Base-by-base conservation (phyloP, 2,329 filamentous ascomycete species). In the Westerdykella aurantiaca region DNA sequence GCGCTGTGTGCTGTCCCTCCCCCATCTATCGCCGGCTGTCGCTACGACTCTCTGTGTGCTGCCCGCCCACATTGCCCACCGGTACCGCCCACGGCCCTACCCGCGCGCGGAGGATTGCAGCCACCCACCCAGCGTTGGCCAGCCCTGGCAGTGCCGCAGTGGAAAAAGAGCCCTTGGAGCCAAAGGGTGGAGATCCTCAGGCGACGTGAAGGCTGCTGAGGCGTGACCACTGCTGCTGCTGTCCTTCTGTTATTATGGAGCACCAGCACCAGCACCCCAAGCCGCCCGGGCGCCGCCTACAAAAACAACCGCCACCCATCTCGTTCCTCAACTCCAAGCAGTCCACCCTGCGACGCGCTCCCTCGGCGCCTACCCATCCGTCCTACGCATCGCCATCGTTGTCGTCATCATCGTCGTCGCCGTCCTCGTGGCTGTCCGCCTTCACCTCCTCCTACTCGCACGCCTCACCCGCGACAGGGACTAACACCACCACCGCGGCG, bases 321-420 rank as follows among this genome's bases (percentile, higher is more conserved):
- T 46, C 51, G 35, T 55, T 53, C 47, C 52, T 58, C 42, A 53
- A 46, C 44, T 31, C 42, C n/a, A 16, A 31, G 34, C 40, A 40
- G 13, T 31, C 38, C 31, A 31, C 47, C 11, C 56, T 61, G 34
- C 43, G 48, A 17, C 44, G 58, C 14, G 45, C 55, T 12, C 58
- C 58, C 29, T 57, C 55, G 6, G 56, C 56, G 31, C 58, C 58
- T n/a, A 55, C 51, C 13, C 58, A 59, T 44, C 57, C 57, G 16
- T 48, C 46, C 38, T 58, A 53, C 52, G 47, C 41, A 42, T n/a
- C 42, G 17, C 2, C 37, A 12, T 37, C 38, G 31, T 37, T 42
- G 34, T 33, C 41, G 45, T 38, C 45, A 45, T 31, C 41, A 23
- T 37, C 17, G 42, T 9, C 37, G 11, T 18, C 33, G 3, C 10